phyloP scores from a whole-genome alignment of 2,329 filamentous ascomycete species.

The Metarhizium humberi region DNA sequence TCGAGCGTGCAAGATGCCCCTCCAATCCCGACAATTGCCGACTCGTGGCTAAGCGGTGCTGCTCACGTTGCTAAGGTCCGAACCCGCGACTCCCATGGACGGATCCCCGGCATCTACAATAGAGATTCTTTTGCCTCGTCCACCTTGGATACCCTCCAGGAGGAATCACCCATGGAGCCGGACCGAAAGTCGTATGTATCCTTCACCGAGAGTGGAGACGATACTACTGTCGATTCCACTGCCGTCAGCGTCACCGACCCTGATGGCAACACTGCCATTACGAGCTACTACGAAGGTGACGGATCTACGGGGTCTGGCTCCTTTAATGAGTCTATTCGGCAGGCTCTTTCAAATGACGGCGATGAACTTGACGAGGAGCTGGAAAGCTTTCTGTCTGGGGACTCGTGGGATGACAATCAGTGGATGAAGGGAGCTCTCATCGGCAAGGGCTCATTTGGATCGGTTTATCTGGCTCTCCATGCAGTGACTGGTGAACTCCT shows the following conservation, averaged over 20 bases:
- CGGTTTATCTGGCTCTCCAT: conserved; percentile 89
- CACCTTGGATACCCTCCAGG: conserved; percentile 79
- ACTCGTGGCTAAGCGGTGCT: conserved; percentile 67
- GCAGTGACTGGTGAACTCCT: conserved; percentile 94
- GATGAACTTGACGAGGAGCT: conserved; percentile 88
- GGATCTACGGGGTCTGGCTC: conserved; percentile 64
- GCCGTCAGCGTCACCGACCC: conserved; percentile 68
- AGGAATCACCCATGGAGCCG: conserved; percentile 78
- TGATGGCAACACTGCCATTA: conserved; percentile 58
- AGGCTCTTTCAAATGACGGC: conserved; percentile 80
- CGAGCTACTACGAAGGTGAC: conserved; percentile 80
- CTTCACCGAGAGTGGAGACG: conserved; percentile 64
- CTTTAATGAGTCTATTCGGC: conserved; percentile 65
- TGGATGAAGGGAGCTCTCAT: conserved; percentile 99
- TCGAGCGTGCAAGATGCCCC: conserved; percentile 90
- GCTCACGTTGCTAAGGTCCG: conserved; percentile 29
- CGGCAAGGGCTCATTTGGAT: conserved; percentile 92
- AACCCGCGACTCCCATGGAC: conserved; percentile 40
- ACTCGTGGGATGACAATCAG: conserved; percentile 93
- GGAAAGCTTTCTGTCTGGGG: conserved; percentile 79
- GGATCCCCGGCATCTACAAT: conserved; percentile 37
- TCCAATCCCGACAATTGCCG: conserved; percentile 89
- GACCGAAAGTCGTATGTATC: conserved; percentile 96
- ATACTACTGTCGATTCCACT: conserved; percentile 36
- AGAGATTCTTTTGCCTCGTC: conserved; percentile 86